Conservation (phyloP, 2,329 filamentous ascomycete species). For the Fusarium nygamai region DNA sequence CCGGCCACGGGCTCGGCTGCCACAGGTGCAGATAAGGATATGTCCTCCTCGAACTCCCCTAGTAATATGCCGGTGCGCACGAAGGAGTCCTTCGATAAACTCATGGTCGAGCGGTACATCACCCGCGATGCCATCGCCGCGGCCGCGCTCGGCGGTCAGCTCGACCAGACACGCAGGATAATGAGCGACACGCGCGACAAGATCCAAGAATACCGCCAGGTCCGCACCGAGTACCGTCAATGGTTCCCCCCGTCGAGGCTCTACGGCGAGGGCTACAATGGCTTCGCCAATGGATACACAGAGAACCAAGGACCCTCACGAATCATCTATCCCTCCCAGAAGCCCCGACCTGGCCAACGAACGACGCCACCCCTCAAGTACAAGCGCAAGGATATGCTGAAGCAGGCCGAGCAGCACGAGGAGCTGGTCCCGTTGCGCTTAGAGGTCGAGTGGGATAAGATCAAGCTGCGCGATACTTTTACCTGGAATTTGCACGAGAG, state of each 20-base stretch:
- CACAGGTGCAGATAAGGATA: constrained; percentile 46
- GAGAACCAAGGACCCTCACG: constrained; percentile 73
- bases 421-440: constrained; percentile 90
- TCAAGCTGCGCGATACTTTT: constrained; percentile 95
- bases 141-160: constrained; percentile 61
- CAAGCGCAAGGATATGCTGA: constrained; percentile 80
- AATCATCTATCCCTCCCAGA: constrained; percentile 82
- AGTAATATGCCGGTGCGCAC: constrained; percentile 58
- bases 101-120: constrained; percentile 65
- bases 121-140: constrained; percentile 65
- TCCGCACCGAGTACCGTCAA: constrained; percentile 65
- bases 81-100: constrained; percentile 64
- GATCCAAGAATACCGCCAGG: constrained; percentile 73
- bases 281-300: constrained; percentile 88
- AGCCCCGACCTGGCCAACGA: constrained; percentile 79
- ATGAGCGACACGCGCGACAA: constrained; percentile 73
- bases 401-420: constrained; percentile 90
- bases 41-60: constrained; percentile 30
- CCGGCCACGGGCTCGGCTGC: constrained; percentile 47
- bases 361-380: constrained; percentile 78
- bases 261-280: constrained; percentile 82
- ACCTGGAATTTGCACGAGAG: constrained; percentile 98
- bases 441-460: constrained; percentile 94
- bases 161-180: constrained; percentile 64
- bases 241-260: constrained; percentile 67